phyloP scores from a whole-genome alignment of 352 stramenopile genomes.

The Globisporangium sylvaticum region DNA sequence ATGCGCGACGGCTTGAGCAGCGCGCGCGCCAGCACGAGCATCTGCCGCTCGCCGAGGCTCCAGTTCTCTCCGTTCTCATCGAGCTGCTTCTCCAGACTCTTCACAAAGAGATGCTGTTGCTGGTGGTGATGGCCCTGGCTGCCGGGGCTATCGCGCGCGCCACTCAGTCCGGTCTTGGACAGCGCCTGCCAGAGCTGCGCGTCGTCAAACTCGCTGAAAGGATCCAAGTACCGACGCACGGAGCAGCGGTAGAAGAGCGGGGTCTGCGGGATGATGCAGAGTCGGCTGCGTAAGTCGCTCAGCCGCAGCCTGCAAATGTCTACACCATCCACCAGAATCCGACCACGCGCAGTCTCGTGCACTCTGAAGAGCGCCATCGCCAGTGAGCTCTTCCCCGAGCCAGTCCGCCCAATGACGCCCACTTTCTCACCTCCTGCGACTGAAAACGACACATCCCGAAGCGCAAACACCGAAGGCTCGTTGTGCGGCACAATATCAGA shows the following conservation, averaged over 20 bases:
- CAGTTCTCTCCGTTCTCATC: conserved; percentile 75
- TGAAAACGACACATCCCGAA: conserved; percentile 40
- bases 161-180: conserved; percentile 31
- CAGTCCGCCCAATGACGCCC: conserved; percentile 50
- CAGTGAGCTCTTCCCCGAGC: conserved; percentile 54
- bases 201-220: conserved; percentile 79
- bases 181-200: conserved; percentile 41
- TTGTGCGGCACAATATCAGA: too few relatives aligned
- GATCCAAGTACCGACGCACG: conserved; percentile 91
- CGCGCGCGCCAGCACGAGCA: conserved; percentile 86
- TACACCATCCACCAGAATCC: conserved; percentile 86
- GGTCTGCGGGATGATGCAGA: conserved; percentile 83
- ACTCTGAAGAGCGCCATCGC: conserved; percentile 57
- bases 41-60: conserved; percentile 85
- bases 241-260: conserved; percentile 91
- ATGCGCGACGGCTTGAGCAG: conserved; percentile 83
- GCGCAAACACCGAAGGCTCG: conserved; percentile 14
- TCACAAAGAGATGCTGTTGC: not conserved
- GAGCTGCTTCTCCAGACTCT: conserved; percentile 37
- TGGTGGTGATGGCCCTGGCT: not conserved
- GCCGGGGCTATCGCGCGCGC: not conserved
- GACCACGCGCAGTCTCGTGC: conserved; percentile 35
- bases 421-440: conserved; percentile 41
- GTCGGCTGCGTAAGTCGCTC: conserved; percentile 28
- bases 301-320: conserved; percentile 51